A percentile compares a stretch with the other conserved stretches of the same genome.
phyloP scores from a whole-genome alignment of 2,329 filamentous ascomycete genomes.

The Pochonia chlamydosporia region DNA sequence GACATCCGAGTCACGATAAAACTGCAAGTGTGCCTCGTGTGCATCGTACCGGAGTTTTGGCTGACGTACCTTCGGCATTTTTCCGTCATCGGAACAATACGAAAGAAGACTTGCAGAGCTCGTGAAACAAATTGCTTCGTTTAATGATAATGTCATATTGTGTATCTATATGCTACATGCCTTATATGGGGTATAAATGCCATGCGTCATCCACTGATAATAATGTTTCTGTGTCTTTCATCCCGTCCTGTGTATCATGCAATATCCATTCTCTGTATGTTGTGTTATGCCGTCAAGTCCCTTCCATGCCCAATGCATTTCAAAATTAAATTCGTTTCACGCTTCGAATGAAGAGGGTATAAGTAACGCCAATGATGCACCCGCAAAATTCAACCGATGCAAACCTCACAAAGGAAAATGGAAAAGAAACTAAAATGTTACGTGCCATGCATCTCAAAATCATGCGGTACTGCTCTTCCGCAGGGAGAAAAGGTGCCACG shows the following conservation, averaged over 20 bases:
- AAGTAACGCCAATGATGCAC: constrained; percentile 31
- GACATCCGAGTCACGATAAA: too few relatives aligned
- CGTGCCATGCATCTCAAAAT: neutral
- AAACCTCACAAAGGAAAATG: constrained; percentile 3
- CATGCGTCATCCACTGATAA: neutral
- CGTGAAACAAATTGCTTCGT: neutral
- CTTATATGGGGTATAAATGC: constrained; percentile 5
- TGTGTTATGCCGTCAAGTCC: neutral
- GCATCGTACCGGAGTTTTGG: too few relatives aligned
- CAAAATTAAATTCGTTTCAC: too few relatives aligned
- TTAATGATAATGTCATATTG: neutral
- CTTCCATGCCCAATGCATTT: too few relatives aligned
- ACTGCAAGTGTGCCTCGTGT: too few relatives aligned
- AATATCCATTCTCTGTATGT: neutral
- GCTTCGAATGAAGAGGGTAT: constrained; percentile 17
- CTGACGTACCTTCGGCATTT: too few relatives aligned
- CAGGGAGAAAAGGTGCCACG: constrained; percentile 23
- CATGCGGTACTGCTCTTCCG: constrained; percentile 18
- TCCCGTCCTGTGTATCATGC: neutral
- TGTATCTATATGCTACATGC: neutral
- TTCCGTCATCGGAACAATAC: too few relatives aligned
- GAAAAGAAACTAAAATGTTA: constrained; percentile 1
- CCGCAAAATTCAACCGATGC: constrained; percentile 16
- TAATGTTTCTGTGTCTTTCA: neutral
- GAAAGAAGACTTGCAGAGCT: too few relatives aligned